Base-by-base conservation (phyloP, 805 yeast species). In the Sugiyamaella valdiviana region DNA sequence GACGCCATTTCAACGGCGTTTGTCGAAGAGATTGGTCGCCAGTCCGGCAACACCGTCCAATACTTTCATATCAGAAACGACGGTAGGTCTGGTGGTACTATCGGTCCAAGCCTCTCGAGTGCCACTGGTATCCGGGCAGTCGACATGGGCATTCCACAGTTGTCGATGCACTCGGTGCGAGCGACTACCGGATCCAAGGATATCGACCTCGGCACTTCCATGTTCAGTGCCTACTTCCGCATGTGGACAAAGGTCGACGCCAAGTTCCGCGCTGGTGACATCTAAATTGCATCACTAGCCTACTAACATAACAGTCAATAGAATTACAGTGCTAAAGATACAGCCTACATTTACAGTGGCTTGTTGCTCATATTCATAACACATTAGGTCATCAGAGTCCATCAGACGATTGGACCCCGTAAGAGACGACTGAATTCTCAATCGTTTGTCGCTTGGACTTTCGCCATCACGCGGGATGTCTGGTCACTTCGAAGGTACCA, bases 31-130 rank as follows among this genome's bases (percentile, higher is more conserved):
- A 63, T 87, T 54, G 95, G 88, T 2, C 69, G 77, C 50, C 62
- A 68, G 46, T 80, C 85, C 52, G 83, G 73, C 44, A 88, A 84
- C 62, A 67, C 70, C 46, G 56, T 87, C 23, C 96, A 88, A 68
- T 81, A 61, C 66, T 86, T 86, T 80, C 95, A 87, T 62, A 83
- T 85, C 63, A 78, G 93, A 66, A 87, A 88, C 67, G 90, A 82
- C 63, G 76, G 85, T 14, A 77, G 93, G 62, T 82, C 89, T 0
- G 96, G 96, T 26, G 95, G 95, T 36, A 86, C 95, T 22, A 85
- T 88, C 61, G 96, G 96, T 0, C 95, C 82, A 63, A 60, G 71
- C 52, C 58, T 71, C 5, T 56, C 67, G 14, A 48, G 66, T 5
- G 59, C 59, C 36, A 58, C 64, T 60, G 78, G 78, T 12, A 51